phyloP scores from a whole-genome alignment of 2,329 filamentous ascomycete genomes.

The Leptographium procerum region DNA sequence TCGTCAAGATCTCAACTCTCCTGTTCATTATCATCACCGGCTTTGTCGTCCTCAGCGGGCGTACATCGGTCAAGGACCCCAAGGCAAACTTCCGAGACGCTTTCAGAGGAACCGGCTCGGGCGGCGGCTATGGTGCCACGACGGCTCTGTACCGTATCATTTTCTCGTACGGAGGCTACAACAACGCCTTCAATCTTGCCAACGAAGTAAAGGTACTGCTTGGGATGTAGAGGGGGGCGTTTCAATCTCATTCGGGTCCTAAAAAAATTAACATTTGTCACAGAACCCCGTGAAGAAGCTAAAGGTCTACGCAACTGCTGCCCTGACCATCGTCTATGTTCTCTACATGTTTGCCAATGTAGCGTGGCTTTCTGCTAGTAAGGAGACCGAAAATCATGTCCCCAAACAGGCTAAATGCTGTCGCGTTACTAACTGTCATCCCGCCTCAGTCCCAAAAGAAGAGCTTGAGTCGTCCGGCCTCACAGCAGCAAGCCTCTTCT shows the following conservation, averaged over 20 bases:
- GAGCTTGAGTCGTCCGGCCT: constrained; percentile 39
- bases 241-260: neutral
- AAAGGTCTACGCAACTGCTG: constrained; percentile 34
- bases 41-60: constrained; percentile 46
- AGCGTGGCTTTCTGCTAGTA: constrained; percentile 45
- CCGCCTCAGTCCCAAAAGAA: constrained; percentile 31
- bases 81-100: constrained; percentile 41
- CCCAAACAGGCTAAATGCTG: neutral
- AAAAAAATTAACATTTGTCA: neutral
- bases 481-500: constrained; percentile 45
- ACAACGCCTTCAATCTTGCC: constrained; percentile 49
- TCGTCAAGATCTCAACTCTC: constrained; percentile 46
- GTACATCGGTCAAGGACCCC: constrained; percentile 36
- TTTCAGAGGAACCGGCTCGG: constrained; percentile 36
- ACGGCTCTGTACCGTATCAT: constrained; percentile 50
- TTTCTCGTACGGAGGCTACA: constrained; percentile 45
- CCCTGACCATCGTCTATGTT: constrained; percentile 36
- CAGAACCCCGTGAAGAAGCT: constrained; percentile 48
- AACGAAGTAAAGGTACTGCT: constrained; percentile 40
- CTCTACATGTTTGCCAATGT: constrained; percentile 49
- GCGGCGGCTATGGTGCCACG: constrained; percentile 34
- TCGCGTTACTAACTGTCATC: neutral
- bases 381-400: neutral
- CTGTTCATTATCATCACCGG: constrained; percentile 46
- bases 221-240: no score